Base-by-base conservation (phyloP, 305 asterid species). In the Rubia balearica region DNA sequence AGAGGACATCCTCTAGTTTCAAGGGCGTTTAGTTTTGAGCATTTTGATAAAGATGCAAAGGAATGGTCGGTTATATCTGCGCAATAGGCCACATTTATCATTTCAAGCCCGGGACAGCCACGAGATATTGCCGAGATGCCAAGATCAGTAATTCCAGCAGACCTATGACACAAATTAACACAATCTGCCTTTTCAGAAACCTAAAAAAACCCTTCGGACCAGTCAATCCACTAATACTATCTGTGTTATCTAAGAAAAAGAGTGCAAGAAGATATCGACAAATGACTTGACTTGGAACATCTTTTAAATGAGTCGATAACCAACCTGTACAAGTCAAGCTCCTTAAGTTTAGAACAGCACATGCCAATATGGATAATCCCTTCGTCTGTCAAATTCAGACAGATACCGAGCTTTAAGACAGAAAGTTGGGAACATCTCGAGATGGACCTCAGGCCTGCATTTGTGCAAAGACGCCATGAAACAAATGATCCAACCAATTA, bases 321-420 rank as follows among this genome's bases (percentile, higher is more conserved):
- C 33, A 17, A 92, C 98, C 98, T 90, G 83, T 93, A 93, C 49
- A 93, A 78, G 81, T 93, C 98, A 17, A 93, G 75, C 83, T 93
- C 98, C 79, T 78, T 84, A 62, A 93, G 96, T 71, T 86, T 88
- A 11, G 89, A 81, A 80, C 96, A 89, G 75, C 78, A 66, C 82
- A 51, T 76, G 79, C 98, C 97, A 7, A 90, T 82, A 70, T 83
- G 87, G 76, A 81, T 71, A 38, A 91, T 88, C 57, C 98, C 98
- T 70, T 82, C 79, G 45, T 89, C 96, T 5, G 88, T 88, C 70
- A 93, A 70, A 61, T 93, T 93, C 69, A 85, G 80, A 72, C 97
- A 93, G 56, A 90, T 79, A 40, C 96, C 97, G 77, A 94, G 73
- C 81, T 94, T 91, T 65, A 94, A 80, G 85, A 83, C 87, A 51